Evolutionary conservation across 1,139 yeast genomes (phyloP).

Genomic region (Taiozyma sp.): DNA sequence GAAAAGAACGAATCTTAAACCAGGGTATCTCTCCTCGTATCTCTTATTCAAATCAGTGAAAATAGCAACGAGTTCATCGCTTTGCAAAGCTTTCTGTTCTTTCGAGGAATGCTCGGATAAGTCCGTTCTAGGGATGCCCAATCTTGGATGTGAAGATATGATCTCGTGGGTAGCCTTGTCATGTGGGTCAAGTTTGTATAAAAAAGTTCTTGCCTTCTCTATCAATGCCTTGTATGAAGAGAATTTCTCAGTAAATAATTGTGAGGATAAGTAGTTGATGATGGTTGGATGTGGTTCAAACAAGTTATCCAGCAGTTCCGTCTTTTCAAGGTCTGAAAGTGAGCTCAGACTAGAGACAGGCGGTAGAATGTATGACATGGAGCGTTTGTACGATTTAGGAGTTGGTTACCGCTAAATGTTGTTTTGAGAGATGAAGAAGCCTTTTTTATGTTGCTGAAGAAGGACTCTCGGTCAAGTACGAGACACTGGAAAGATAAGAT

Average conservation of each 20-base stretch:
- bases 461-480: background rate
- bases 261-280: constrained; percentile 15
- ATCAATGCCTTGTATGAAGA: constrained; percentile 14
- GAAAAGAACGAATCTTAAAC: constrained; percentile 83
- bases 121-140: constrained; percentile 55
- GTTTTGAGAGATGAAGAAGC: background rate
- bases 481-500: background rate
- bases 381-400: no score
- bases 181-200: constrained; percentile 12
- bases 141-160: constrained; percentile 85
- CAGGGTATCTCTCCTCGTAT: constrained; percentile 73
- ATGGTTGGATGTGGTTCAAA: constrained; percentile 20
- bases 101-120: constrained; percentile 60
- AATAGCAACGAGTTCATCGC: constrained; percentile 26
- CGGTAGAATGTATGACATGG: background rate
- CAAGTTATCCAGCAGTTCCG: constrained; percentile 16
- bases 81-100: constrained; percentile 64
- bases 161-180: constrained; percentile 30
- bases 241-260: constrained; percentile 6
- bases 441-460: background rate
- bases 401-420: no score
- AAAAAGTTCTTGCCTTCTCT: constrained; percentile 9
- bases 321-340: constrained; percentile 12
- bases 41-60: constrained; percentile 48
- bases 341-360: constrained; percentile 1